Percentiles rank a stretch among this genome's conserved stretches.
Evolutionary conservation across 2,329 filamentous ascomycete genomes (phyloP).

Genomic region (Pseudodiploospora longispora): DNA sequence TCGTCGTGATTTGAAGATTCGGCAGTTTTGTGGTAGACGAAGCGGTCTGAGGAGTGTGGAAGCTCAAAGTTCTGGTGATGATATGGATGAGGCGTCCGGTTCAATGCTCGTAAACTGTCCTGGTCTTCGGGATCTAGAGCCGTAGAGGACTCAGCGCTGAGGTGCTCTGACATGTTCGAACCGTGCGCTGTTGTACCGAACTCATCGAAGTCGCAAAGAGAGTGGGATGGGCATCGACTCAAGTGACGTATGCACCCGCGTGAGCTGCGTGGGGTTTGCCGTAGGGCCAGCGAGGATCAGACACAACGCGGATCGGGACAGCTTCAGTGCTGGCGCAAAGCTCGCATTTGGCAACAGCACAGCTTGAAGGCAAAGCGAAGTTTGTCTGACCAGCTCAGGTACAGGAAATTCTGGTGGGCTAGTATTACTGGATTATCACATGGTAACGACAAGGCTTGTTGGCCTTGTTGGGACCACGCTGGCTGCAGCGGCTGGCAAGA

Average conservation of each 20-base stretch:
- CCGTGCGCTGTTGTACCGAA: slow-evolving; percentile 9
- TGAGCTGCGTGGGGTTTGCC: not conserved
- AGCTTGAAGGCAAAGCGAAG: too few species aligned
- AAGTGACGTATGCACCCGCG: slow-evolving; percentile 3
- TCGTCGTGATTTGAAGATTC: slow-evolving; percentile 9
- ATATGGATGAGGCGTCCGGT: slow-evolving; percentile 61
- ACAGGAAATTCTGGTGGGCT: too few species aligned
- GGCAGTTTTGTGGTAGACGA: slow-evolving; percentile 15
- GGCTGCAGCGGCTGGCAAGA: too few species aligned
- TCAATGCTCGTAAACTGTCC: slow-evolving; percentile 38
- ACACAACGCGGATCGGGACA: too few species aligned
- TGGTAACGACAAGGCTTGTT: too few species aligned
- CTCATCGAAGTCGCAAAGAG: slow-evolving; percentile 19
- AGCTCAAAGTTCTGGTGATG: slow-evolving; percentile 48
- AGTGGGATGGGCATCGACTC: slow-evolving; percentile 2
- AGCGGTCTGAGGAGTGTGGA: slow-evolving; percentile 30
- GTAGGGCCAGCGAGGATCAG: too few species aligned
- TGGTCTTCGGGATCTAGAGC: slow-evolving; percentile 25
- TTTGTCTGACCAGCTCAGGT: too few species aligned
- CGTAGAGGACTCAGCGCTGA: slow-evolving; percentile 26
- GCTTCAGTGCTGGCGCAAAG: too few species aligned
- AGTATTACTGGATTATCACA: too few species aligned
- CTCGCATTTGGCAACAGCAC: too few species aligned
- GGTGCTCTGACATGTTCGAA: slow-evolving; percentile 40
- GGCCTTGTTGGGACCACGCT: too few species aligned